A percentile compares a stretch with the other conserved stretches of the same genome.
Evolutionary conservation across 2,329 filamentous ascomycete species (phyloP).

Genomic region (Botryotinia narcissicola): DNA sequence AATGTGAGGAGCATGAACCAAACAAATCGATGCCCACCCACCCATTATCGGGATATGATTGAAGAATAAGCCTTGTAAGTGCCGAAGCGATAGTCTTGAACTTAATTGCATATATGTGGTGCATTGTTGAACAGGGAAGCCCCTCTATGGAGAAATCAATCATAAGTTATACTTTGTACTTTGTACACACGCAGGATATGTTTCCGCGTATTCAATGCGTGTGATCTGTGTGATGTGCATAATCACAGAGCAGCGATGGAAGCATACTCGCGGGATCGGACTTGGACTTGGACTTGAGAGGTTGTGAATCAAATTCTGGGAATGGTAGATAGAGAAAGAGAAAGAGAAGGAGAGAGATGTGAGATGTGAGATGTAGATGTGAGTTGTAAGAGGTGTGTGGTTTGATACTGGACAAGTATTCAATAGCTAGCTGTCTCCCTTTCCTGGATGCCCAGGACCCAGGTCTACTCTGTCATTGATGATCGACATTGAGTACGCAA

Average conservation of each 20-base stretch:
- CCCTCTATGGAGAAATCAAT: neutral
- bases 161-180: neutral
- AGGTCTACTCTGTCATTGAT: neutral
- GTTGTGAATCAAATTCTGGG: neutral
- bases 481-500: neutral
- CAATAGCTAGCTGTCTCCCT: neutral
- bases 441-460: neutral
- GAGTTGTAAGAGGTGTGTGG: neutral
- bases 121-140: conserved; percentile 3
- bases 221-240: neutral
- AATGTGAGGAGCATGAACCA: neutral
- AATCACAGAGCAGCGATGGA: neutral
- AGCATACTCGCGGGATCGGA: neutral
- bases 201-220: neutral
- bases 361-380: neutral
- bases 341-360: neutral
- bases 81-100: conserved; percentile 22
- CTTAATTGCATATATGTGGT: neutral
- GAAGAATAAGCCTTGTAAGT: conserved; percentile 26
- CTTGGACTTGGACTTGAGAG: neutral
- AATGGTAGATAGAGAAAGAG: neutral
- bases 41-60: conserved; percentile 20
- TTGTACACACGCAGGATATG: neutral
- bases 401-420: neutral
- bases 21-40: conserved; percentile 23